phyloP scores from a whole-genome alignment of 2,329 filamentous ascomycete genomes.

The Penicillium digitatum region DNA sequence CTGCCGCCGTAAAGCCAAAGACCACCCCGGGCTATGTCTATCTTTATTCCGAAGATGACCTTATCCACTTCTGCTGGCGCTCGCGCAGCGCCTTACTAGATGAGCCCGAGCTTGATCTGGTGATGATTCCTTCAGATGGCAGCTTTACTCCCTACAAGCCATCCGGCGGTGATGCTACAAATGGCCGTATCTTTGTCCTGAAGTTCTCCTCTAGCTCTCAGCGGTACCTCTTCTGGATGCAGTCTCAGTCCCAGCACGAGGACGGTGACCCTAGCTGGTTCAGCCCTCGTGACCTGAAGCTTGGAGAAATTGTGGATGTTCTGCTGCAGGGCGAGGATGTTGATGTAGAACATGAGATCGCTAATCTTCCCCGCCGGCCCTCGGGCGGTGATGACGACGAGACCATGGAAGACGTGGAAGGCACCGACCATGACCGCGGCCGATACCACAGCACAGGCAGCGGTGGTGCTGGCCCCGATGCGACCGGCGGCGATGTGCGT shows the following conservation, averaged over 20 bases:
- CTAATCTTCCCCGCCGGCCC: constrained; percentile 53
- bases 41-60: constrained; percentile 87
- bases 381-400: constrained; percentile 63
- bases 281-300: constrained; percentile 78
- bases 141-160: constrained; percentile 78
- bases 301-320: constrained; percentile 80
- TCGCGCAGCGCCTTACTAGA: constrained; percentile 67
- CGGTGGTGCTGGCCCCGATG: constrained; percentile 78
- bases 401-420: constrained; percentile 74
- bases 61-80: constrained; percentile 97
- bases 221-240: constrained; percentile 92
- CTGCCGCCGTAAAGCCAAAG: constrained; percentile 68
- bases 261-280: constrained; percentile 70
- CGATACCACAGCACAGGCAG: constrained; percentile 59
- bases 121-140: constrained; percentile 89
- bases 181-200: constrained; percentile 86
- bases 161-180: constrained; percentile 62
- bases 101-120: constrained; percentile 76
- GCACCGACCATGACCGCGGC: constrained; percentile 54
- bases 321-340: constrained; percentile 87
- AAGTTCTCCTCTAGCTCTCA: constrained; percentile 92
- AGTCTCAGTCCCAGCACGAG: constrained; percentile 78
- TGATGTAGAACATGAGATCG: constrained; percentile 69
- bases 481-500: constrained; percentile 85
- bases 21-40: constrained; percentile 81